Evolutionary conservation across 2,329 filamentous ascomycete genomes (phyloP).

Genomic region (Xylaria sp.): DNA sequence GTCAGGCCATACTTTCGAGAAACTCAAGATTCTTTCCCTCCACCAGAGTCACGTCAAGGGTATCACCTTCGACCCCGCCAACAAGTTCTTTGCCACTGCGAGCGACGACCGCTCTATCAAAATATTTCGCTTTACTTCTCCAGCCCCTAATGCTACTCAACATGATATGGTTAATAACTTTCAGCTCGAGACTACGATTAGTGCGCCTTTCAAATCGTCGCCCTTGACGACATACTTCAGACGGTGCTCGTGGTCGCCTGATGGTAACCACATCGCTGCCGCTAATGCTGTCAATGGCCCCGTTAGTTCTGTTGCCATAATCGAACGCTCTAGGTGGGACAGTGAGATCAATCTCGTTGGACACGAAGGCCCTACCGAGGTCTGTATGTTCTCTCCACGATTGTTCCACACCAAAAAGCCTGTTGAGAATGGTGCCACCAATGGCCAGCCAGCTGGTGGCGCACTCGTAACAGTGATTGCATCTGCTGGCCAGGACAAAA

Average conservation of each 20-base stretch:
- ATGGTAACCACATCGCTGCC: conserved; percentile 95
- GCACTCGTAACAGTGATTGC: conserved; percentile 89
- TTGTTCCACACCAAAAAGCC: conserved; percentile 82
- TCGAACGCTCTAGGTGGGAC: conserved; percentile 91
- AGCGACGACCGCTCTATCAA: conserved; percentile 97
- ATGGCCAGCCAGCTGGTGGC: conserved; percentile 56
- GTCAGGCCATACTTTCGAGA: conserved; percentile 98
- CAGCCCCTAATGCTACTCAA: conserved; percentile 87
- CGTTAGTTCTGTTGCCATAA: conserved; percentile 95
- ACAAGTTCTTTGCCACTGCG: conserved; percentile 98
- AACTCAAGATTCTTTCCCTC: conserved; percentile 89
- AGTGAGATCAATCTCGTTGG: conserved; percentile 97
- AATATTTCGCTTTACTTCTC: conserved; percentile 93
- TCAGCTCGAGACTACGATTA: conserved; percentile 90
- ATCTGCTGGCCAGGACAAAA: conserved; percentile 96
- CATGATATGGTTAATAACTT: conserved; percentile 99
- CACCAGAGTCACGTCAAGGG: conserved; percentile 99
- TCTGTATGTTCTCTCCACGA: conserved; percentile 95
- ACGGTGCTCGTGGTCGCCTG: conserved; percentile 96
- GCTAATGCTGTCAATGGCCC: conserved; percentile 97
- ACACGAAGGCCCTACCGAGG: conserved; percentile 95
- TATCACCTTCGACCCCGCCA: conserved; percentile 97
- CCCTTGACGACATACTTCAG: conserved; percentile 97
- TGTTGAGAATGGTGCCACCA: conserved; percentile 59
- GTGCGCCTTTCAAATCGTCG: conserved; percentile 85